Evolutionary conservation across 1,284 basidiomycete genomes (phyloP).

Genomic region (Boletus smithii): DNA sequence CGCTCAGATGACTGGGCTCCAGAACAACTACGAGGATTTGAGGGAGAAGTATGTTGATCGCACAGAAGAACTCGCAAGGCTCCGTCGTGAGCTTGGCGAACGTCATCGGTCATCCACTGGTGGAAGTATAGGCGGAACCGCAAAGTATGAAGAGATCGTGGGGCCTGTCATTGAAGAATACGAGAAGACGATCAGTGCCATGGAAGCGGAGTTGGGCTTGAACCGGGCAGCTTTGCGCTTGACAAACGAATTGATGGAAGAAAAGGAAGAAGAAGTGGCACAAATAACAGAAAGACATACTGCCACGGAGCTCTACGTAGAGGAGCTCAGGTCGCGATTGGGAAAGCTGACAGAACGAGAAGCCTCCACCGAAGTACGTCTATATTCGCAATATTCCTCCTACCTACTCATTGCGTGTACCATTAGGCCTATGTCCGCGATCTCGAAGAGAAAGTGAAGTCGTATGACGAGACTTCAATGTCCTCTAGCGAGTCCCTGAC

Average conservation of each 20-base stretch:
- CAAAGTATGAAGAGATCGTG: slow-evolving; percentile 92
- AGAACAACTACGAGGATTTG: slow-evolving; percentile 78
- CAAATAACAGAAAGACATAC: slow-evolving; percentile 64
- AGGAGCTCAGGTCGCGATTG: slow-evolving; percentile 79
- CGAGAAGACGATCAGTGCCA: slow-evolving; percentile 92
- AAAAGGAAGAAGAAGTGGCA: slow-evolving; percentile 78
- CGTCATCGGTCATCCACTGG: slow-evolving; percentile 57
- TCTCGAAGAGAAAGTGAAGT: slow-evolving; percentile 85
- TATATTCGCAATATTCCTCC: slow-evolving; percentile 4
- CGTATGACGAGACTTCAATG: slow-evolving; percentile 74
- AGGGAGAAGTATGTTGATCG: slow-evolving; percentile 83
- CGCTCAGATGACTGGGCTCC: slow-evolving; percentile 73
- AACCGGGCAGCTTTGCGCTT: slow-evolving; percentile 86
- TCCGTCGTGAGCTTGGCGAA: slow-evolving; percentile 74
- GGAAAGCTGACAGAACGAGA: slow-evolving; percentile 86
- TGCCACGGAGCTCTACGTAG: slow-evolving; percentile 83
- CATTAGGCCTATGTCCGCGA: slow-evolving; percentile 86
- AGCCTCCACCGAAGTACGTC: slow-evolving; percentile 78
- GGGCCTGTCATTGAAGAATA: slow-evolving; percentile 98
- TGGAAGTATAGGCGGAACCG: slow-evolving; percentile 67
- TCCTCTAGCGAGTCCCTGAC: slow-evolving; percentile 73
- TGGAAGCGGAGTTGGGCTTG: slow-evolving; percentile 92
- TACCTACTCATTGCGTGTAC: slow-evolving; percentile 12
- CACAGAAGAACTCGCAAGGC: slow-evolving; percentile 80
- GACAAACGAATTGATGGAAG: slow-evolving; percentile 88